Evolutionary conservation across 805 yeast species (phyloP).

Genomic region (Candida ipomoeae): DNA sequence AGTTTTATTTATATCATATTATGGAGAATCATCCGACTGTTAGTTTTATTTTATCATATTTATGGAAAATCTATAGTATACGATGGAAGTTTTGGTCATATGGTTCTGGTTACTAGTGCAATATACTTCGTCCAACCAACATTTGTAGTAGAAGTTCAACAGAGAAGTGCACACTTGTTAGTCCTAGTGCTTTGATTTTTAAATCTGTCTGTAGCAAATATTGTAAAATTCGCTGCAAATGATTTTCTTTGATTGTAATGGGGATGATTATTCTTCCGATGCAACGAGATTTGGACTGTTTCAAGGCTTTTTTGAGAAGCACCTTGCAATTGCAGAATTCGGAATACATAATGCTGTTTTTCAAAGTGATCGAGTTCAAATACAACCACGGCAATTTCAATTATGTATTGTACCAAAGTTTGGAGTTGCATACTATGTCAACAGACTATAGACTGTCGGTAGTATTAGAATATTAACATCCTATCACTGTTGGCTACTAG

Average conservation of each 20-base stretch:
- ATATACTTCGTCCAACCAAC: slow-evolving; percentile 24
- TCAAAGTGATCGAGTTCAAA: slow-evolving; percentile 19
- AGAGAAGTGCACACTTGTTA: slow-evolving; percentile 14
- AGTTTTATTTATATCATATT: no score
- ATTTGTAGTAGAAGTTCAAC: slow-evolving; percentile 23
- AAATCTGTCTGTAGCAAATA: background rate
- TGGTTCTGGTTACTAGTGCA: no score
- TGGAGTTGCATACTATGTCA: no score
- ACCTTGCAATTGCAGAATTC: slow-evolving; percentile 30
- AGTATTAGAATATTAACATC: no score
- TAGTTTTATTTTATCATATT: no score
- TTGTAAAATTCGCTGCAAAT: slow-evolving; percentile 22
- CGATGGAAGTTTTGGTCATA: no score
- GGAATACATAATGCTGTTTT: slow-evolving; percentile 20
- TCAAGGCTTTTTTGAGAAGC: slow-evolving; percentile 25
- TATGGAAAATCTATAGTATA: no score
- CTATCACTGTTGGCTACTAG: no score
- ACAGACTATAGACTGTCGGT: no score
- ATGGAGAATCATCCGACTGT: no score
- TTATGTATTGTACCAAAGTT: slow-evolving; percentile 29
- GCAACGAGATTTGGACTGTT: slow-evolving; percentile 13
- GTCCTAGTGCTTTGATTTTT: background rate
- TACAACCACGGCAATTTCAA: slow-evolving; percentile 26
- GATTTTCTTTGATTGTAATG: slow-evolving; percentile 19
- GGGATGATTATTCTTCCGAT: slow-evolving; percentile 21